Evolutionary conservation across 805 yeast species (phyloP), one percentile per base, ranked within the genome.

Genomic region (Zygosaccharomyces gambellarensis): DNA sequence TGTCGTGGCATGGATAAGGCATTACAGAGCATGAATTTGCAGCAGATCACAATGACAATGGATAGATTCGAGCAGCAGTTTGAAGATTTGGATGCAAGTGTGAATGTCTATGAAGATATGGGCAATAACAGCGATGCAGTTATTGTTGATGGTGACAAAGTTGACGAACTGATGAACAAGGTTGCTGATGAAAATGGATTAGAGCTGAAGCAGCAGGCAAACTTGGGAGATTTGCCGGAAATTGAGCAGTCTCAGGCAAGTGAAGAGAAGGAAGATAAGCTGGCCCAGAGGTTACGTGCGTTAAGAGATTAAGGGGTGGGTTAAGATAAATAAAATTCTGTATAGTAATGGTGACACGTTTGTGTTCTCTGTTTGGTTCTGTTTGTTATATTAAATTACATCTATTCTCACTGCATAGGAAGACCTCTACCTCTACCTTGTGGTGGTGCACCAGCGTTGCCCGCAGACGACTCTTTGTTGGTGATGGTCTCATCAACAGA

Each of bases 131-230:
- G 94, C 47, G 89, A 87, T 60, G 97, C 97, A 0, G 77, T 87
- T 46, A 78, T 86, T 32, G 90, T 96, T 4, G 98, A 97, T 5
- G 96, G 89, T 65, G 98, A 92, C 50, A 94, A 90, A 55, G 99
- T 92, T 31, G 97, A 94, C 63, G 79, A 85, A 52, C 73, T 92
- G 63, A 79, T 92, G 87, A 89, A 77, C 62, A 89, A 87, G 66
- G 90, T 94, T 12, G 98, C 98, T 0, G 98, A 92, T 65, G 98
- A 92, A 65, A 97, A 97, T 0, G 99, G 99, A 2, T 74, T 94
- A 39, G 98, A 94, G 65, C 75, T 90, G 73, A 83, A 84, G 60
- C 97, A 90, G 60, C 85, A 88, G 45, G 80, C 95, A 54, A 76
- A 72, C 12, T 68, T 72, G 25, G 74, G 73, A 28, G 59, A 67